These are phyloP conservation scores for Cryomyces minteri DNA, from an alignment of 495 filamentous ascomycete species.

Conservation along the genomic window DNA sequence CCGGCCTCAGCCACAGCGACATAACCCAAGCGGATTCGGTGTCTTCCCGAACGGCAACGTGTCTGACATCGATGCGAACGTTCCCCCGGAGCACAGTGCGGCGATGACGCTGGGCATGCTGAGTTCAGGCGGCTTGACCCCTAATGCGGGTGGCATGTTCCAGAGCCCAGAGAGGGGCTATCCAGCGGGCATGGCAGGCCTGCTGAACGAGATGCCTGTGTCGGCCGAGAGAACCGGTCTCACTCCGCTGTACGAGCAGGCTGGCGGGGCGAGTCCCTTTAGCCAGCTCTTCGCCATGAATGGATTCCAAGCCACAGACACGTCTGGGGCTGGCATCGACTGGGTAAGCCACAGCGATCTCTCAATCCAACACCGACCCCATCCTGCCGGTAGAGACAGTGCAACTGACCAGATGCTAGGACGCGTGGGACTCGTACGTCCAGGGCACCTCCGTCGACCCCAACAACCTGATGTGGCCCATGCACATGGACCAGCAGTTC, in stretches of 20 bases:
- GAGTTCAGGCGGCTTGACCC: slow-evolving; percentile 48
- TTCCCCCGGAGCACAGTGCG: slow-evolving; percentile 41
- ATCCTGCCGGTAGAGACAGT: too few relatives aligned
- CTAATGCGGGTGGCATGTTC: slow-evolving; percentile 25
- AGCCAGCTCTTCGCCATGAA: background rate
- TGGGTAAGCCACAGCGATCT: slow-evolving; percentile 34
- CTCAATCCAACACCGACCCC: too few relatives aligned
- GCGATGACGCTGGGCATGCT: slow-evolving; percentile 73
- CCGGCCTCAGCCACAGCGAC: slow-evolving; percentile 8
- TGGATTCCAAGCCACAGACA: background rate
- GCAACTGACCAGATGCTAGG: slow-evolving; percentile 14
- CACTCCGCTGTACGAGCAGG: slow-evolving; percentile 2
- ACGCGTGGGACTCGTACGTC: slow-evolving; percentile 24
- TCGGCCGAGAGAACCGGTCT: slow-evolving; percentile 6
- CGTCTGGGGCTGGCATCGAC: slow-evolving; percentile 21
- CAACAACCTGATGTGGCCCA: slow-evolving; percentile 12
- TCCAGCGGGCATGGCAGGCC: slow-evolving; percentile 27
- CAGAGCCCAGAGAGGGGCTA: background rate
- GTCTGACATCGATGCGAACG: slow-evolving; percentile 22
- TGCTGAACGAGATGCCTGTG: slow-evolving; percentile 21
- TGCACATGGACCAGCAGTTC: too few relatives aligned
- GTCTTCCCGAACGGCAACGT: slow-evolving; percentile 13
- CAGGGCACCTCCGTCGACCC: slow-evolving; percentile 18
- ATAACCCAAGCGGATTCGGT: background rate
- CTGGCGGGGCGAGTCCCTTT: slow-evolving; percentile 9